Evolutionary conservation across 768 basidiomycete species (phyloP), one percentile per base, ranked within the genome.

Genomic region (Tremella mesenterica): DNA sequence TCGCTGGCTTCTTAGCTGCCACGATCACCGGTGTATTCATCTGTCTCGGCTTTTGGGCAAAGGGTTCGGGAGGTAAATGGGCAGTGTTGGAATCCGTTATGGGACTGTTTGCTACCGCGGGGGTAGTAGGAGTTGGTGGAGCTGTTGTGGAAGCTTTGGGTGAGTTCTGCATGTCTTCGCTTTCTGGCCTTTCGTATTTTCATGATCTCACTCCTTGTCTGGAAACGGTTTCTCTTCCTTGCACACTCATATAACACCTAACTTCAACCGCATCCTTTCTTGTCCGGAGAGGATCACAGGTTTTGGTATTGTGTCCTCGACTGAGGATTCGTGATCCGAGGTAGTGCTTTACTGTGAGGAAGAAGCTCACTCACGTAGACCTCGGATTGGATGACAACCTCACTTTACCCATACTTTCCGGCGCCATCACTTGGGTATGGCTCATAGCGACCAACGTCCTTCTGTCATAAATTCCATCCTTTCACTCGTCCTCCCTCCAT

Each of bases 111-210:
- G 13, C 85, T 0, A 81, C 82, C 13, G 59, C 68, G 12, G 59
- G 81, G 7, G 78, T 84, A 2, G 79, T 86, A 12, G 91, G 90
- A 1, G 54, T 90, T 28, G 83, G 89, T 12, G 83, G 86, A 20
- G 90, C 86, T 16, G 77, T 89, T 21, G 83, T 86, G n/a, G 91
- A 93, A 72, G 90, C 89, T 0, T 74, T 93, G 14, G 89, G 90
- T 90, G 66, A 56, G 83, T 78, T 30, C 29, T 29, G n/a, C n/a
- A n/a, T n/a, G n/a, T n/a, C n/a, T n/a, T n/a, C n/a, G n/a, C n/a
- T n/a, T n/a, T n/a, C n/a, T n/a, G n/a, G n/a, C n/a, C n/a, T n/a
- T n/a, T n/a, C n/a, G n/a, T n/a, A n/a, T n/a, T n/a, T n/a, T n/a
- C n/a, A n/a, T n/a, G n/a, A n/a, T n/a, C n/a, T n/a, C n/a, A n/a